A percentile compares a stretch with the other conserved stretches of the same genome.
Evolutionary conservation across 1,139 yeast genomes (phyloP).

Genomic region (Nakaseomyces uthaithaninus): DNA sequence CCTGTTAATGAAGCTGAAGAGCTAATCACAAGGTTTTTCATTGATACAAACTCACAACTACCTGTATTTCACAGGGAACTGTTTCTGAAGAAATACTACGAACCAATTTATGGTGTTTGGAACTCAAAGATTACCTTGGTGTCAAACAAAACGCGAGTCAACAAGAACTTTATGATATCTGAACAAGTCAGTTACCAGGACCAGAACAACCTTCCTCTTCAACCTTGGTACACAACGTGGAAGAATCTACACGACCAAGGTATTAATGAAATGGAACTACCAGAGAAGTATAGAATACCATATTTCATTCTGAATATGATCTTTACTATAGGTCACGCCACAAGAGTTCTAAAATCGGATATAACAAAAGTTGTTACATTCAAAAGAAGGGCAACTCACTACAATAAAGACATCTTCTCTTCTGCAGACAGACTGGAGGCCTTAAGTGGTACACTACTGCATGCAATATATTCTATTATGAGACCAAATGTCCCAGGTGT

Average conservation of each 20-base stretch:
- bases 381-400: slow-evolving; percentile 57
- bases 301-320: slow-evolving; percentile 63
- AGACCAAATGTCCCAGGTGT: slow-evolving; percentile 78
- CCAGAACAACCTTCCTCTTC: slow-evolving; percentile 2
- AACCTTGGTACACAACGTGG: slow-evolving; percentile 22
- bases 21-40: slow-evolving; percentile 59
- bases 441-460: slow-evolving; percentile 60
- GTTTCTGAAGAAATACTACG: slow-evolving; percentile 56
- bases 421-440: slow-evolving; percentile 59
- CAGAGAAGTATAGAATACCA: slow-evolving; percentile 38
- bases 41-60: slow-evolving; percentile 72
- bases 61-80: slow-evolving; percentile 78
- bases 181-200: slow-evolving; percentile 3
- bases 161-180: slow-evolving; percentile 28
- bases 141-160: slow-evolving; percentile 49
- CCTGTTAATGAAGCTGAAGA: slow-evolving; percentile 62
- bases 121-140: slow-evolving; percentile 52
- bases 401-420: slow-evolving; percentile 50
- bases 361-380: slow-evolving; percentile 64
- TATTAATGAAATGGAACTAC: slow-evolving; percentile 33
- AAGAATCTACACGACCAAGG: slow-evolving; percentile 8
- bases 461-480: slow-evolving; percentile 65
- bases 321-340: slow-evolving; percentile 75
- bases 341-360: slow-evolving; percentile 63
- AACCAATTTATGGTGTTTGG: slow-evolving; percentile 67